Evolutionary conservation across 176 grass and related monocot species (phyloP).

Genomic region (Dendrocalamus sinicus): DNA sequence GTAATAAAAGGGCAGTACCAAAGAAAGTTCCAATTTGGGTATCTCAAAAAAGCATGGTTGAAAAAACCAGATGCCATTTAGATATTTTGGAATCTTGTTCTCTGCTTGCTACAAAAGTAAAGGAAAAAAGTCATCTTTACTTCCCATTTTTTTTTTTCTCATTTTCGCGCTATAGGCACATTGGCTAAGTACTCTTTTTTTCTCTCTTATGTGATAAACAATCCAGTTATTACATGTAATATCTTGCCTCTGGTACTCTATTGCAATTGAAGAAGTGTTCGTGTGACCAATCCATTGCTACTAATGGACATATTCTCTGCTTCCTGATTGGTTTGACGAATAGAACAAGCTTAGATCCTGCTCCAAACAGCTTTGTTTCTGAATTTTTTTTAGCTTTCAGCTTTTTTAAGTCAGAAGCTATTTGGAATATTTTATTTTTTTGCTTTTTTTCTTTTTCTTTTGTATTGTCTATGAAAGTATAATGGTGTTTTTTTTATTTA

Average conservation of each 20-base stretch:
- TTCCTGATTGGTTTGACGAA: no score
- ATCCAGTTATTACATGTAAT: not conserved
- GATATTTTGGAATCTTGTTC: conserved; percentile 27
- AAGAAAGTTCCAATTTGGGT: not conserved
- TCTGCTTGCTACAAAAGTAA: not conserved
- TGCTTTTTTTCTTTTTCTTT: no score
- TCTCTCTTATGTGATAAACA: not conserved
- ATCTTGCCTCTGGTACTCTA: not conserved
- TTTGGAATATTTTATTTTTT: no score
- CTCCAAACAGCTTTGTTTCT: no score
- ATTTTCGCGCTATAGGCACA: not conserved
- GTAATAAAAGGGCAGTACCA: not conserved
- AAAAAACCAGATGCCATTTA: not conserved
- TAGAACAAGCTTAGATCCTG: no score
- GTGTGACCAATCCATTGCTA: no score
- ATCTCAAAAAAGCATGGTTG: not conserved
- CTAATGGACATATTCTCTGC: no score
- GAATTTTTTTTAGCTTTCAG: no score
- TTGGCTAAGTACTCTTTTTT: not conserved
- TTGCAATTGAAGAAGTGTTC: not conserved
- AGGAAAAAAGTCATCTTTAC: not conserved
- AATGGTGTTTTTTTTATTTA: no score
- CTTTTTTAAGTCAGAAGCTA: no score
- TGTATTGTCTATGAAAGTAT: no score
- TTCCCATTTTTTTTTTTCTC: not conserved